Base-by-base conservation (phyloP, 257 asterid species). In the Schizonepeta tenuifolia region DNA sequence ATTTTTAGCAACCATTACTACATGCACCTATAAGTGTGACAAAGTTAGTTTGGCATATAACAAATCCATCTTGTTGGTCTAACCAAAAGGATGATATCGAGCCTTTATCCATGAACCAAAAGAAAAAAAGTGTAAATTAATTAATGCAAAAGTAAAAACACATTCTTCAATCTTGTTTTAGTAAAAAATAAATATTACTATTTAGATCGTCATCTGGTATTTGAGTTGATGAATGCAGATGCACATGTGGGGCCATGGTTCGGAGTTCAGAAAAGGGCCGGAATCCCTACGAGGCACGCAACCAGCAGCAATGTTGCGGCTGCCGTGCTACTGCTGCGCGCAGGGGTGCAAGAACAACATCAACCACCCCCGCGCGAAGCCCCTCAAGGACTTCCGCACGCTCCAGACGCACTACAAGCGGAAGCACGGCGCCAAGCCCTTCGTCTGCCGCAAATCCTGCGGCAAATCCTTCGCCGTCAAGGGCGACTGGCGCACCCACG, bases 201-300 rank as follows among this genome's bases (percentile, higher is more conserved):
- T n/a, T n/a, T n/a, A n/a, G n/a, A n/a, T n/a, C n/a, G n/a, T n/a
- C n/a, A n/a, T n/a, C n/a, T n/a, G n/a, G n/a, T n/a, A n/a, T n/a
- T n/a, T 57, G 6, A 28, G 1, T 57, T 20, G 0, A 17, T 20
- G 0, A 0, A 6, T 64, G 43, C 81, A 93, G 98, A 93, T 93
- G 98, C 98, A 93, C 81, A 93, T 93, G 96, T 93, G 98, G 98
- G 98, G 97, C 1, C 98, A 93, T 31, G 98, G 98, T 2, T 91
- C 98, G 0, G 95, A 93, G 57, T 93, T 71, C 47, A 77, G 97
- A 6, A 89, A 88, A 75, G 98, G 98, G 3, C 90, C 96, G 0
- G 94, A 86, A 36, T 93, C 97, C 20, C 86, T 93, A 0, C 67
- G 95, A 17, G 98, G 98, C 9, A 67, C 85, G 31, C 96, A 93